phyloP scores from a whole-genome alignment of 148 eudicot genomes.

The Beta vulgaris region DNA sequence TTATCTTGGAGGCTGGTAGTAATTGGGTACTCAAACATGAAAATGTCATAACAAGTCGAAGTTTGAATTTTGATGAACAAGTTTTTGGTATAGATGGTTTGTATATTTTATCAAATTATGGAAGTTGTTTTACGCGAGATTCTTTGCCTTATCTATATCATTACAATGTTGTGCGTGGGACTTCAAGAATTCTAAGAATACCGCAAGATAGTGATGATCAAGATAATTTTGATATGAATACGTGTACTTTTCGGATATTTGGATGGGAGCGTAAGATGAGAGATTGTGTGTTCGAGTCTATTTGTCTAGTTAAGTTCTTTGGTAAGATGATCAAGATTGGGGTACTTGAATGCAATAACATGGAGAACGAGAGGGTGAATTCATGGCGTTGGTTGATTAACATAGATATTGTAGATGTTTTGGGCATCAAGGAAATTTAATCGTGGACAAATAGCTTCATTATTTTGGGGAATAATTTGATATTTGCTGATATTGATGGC shows the following conservation, averaged over 20 bases:
- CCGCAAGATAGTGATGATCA: neutral
- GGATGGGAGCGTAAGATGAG: neutral
- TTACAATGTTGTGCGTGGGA: neutral
- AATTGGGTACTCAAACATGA: constrained; percentile 4
- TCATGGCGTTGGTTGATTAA: neutral
- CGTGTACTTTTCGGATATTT: neutral
- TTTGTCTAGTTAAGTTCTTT: neutral
- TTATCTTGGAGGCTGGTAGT: neutral
- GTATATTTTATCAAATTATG: neutral
- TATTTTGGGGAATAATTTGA: neutral
- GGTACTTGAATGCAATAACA: neutral
- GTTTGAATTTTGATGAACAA: neutral
- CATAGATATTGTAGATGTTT: neutral
- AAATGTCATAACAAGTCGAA: neutral
- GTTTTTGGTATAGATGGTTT: constrained; percentile 8
- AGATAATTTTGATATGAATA: neutral
- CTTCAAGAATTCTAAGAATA: neutral
- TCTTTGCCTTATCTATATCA: neutral
- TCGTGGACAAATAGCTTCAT: neutral
- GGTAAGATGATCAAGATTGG: neutral
- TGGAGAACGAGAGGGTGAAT: too few species aligned
- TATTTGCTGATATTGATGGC: neutral
- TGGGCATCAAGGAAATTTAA: neutral
- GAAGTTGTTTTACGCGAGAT: neutral
- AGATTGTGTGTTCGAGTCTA: neutral